Base-by-base conservation (phyloP, 73 alveolate species). In the Tetrahymena elliotti region DNA sequence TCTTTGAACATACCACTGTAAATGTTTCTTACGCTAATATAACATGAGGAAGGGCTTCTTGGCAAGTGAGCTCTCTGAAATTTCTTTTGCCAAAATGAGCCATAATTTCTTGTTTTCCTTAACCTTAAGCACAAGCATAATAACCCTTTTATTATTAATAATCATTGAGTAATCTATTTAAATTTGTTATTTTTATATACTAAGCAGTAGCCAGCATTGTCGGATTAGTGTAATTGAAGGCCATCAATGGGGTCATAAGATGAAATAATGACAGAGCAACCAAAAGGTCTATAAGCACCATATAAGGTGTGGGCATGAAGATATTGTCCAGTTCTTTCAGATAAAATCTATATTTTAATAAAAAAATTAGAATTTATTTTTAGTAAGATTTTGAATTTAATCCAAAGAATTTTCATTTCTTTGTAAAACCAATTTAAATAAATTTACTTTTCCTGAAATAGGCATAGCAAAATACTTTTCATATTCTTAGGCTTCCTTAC, bases 81-180 rank as follows among this genome's bases (percentile, higher is more conserved):
- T 98, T 98, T 53, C 95, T 96, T 97, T 98, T 98, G 93, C 98
- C 99, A 36, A 98, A 93, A 92, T 98, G 99, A n/a, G 99, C 97
- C 96, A 97, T 98, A 35, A 98, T 98, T 53, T 98, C 84, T 93
- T 97, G 98, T 95, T 97, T 98, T 40, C 99, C 99, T 95, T 98
- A 98, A 38, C 99, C 99, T 92, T 97, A 94, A 35, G 99, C 98
- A 93, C 99, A 98, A 33, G 99, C 98, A 93, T 93, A 98, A 97
- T 98, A 98, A 92, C 97, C 98, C 96, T 88, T 27, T 47, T 4
- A 18, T 47, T 40, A 40, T 47, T 47, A 8, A 47, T 47, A 47
- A 13, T 18, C 20, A 47, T 18, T 10, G 1, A 47, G 6, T 27
- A 18, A 3, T 47, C 24, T 3, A 47, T 12, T 0, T 15, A 47